A percentile compares a stretch with the other conserved stretches of the same genome.
Evolutionary conservation across 169 alveolate species (phyloP).

Genomic region (Plasmodium vinckei): DNA sequence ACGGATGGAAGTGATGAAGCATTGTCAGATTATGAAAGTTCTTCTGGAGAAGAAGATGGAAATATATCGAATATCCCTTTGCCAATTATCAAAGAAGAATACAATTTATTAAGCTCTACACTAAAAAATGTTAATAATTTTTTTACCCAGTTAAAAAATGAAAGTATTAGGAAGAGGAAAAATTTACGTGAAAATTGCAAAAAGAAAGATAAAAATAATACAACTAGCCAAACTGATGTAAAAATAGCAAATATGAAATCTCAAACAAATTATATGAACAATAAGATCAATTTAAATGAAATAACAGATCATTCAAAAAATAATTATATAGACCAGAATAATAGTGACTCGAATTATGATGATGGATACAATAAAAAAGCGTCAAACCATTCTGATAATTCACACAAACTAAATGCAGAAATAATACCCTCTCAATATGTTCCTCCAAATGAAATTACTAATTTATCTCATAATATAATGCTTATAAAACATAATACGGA

Average conservation of each 20-base stretch:
- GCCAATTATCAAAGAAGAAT: constrained; percentile 37
- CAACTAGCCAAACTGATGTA: background rate
- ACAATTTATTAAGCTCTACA: constrained; percentile 25
- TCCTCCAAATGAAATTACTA: background rate
- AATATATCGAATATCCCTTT: constrained; percentile 26
- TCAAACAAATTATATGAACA: background rate
- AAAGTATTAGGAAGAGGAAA: background rate
- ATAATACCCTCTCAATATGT: too few species aligned
- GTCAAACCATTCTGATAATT: too few species aligned
- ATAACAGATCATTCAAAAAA: background rate
- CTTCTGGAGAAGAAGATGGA: constrained; percentile 24
- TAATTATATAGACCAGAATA: too few species aligned
- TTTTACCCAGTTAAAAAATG: constrained; percentile 13
- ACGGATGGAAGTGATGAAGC: constrained; percentile 87
- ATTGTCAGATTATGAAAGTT: constrained; percentile 80
- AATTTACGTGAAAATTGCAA: background rate
- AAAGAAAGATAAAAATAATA: background rate
- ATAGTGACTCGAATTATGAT: background rate
- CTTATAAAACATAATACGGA: background rate
- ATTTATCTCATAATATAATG: background rate
- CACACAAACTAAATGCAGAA: too few species aligned
- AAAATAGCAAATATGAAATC: background rate
- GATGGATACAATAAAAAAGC: background rate
- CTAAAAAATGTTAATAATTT: constrained; percentile 10
- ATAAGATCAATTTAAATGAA: background rate